Conservation (phyloP, 2,329 filamentous ascomycete genomes). For the Alternaria atra region DNA sequence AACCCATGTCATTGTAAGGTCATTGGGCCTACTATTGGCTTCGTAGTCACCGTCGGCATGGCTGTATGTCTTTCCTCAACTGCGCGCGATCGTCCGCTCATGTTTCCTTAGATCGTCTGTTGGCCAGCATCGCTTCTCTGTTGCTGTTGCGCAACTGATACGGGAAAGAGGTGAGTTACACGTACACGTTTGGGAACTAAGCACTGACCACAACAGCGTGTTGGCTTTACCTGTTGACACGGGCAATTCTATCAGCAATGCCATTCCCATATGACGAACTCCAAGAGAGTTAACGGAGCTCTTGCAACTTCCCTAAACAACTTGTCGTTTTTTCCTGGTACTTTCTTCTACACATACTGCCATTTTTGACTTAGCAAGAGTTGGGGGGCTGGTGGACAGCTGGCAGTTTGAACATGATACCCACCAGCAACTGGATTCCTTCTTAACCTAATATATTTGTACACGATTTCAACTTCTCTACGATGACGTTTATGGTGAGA, state of each 20-base stretch:
- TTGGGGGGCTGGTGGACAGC: conserved; percentile 3
- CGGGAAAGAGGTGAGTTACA: conserved; percentile 60
- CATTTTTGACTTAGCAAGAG: background rate
- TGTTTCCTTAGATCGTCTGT: conserved; percentile 57
- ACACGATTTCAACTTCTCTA: background rate
- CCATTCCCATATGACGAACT: conserved; percentile 55
- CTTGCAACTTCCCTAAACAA: background rate
- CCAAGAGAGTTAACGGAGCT: background rate
- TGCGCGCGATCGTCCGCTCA: conserved; percentile 15
- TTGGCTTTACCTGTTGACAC: conserved; percentile 62
- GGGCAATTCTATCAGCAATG: conserved; percentile 60
- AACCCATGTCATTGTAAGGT: conserved; percentile 67
- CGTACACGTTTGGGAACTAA: background rate
- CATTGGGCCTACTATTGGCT: conserved; percentile 64
- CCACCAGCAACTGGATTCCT: background rate
- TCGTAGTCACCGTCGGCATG: conserved; percentile 58
- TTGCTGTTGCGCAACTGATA: conserved; percentile 64
- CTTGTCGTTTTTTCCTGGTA: background rate
- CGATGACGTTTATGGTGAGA: background rate
- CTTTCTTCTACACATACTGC: background rate
- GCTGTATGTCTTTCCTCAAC: conserved; percentile 54
- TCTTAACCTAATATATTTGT: conserved; percentile 1
- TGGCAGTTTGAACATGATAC: conserved; percentile 8
- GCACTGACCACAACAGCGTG: conserved; percentile 53
- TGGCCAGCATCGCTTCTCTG: conserved; percentile 66